Percentiles rank a stretch among this genome's conserved stretches.
These are phyloP conservation scores for Gonapodya sp. DNA, from an alignment of 192 early-diverging fungal genomes.

Conservation along the genomic window DNA sequence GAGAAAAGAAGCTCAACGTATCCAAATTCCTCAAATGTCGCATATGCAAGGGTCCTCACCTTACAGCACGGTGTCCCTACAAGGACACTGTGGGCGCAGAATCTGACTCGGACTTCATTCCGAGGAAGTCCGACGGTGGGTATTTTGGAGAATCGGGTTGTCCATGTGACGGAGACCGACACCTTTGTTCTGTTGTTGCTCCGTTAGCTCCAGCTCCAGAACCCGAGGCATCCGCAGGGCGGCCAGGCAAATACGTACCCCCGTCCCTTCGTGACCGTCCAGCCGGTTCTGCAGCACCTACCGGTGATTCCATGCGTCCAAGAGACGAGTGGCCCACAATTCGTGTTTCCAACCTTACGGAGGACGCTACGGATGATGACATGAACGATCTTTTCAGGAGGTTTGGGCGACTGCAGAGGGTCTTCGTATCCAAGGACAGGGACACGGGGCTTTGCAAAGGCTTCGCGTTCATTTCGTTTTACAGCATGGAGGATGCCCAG, in stretches of 20 bases:
- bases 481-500: constrained; percentile 69
- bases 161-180: not conserved
- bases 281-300: constrained; percentile 16
- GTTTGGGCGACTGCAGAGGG: constrained; percentile 74
- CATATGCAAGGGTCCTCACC: constrained; percentile 94
- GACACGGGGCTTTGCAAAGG: constrained; percentile 83
- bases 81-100: constrained; percentile 63
- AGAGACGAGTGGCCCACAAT: constrained; percentile 45
- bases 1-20: constrained; percentile 42
- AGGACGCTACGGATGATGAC: constrained; percentile 81
- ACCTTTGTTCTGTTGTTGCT: constrained; percentile 13
- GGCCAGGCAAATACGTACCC: constrained; percentile 70
- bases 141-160: too few relatives aligned
- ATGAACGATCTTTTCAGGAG: constrained; percentile 77
- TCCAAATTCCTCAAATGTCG: constrained; percentile 83
- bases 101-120: constrained; percentile 18
- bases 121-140: constrained; percentile 21
- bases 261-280: constrained; percentile 68
- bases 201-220: constrained; percentile 14
- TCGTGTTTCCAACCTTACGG: constrained; percentile 94
- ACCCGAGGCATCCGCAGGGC: constrained; percentile 23
- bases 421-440: constrained; percentile 78
- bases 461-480: constrained; percentile 89
- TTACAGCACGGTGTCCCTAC: constrained; percentile 94
- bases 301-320: constrained; percentile 16